Evolutionary conservation across 805 yeast species (phyloP).

Genomic region (Cyberlindnera mrakii): DNA sequence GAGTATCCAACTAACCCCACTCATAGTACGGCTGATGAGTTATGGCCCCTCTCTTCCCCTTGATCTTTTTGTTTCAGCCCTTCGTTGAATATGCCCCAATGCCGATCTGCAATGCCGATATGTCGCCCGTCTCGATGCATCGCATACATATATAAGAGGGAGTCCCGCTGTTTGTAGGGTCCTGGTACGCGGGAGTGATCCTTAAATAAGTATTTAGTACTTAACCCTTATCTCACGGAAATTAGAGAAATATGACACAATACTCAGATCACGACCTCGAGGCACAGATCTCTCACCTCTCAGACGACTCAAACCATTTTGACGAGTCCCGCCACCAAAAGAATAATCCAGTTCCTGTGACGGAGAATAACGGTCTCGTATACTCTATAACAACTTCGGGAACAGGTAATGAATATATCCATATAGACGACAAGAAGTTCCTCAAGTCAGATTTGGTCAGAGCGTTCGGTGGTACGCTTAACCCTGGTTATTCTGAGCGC

Average conservation of each 20-base stretch:
- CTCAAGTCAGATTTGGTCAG: constrained; percentile 41
- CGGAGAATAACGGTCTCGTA: constrained; percentile 7
- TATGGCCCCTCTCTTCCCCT: no score
- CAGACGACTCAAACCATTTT: constrained; percentile 10
- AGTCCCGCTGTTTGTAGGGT: no score
- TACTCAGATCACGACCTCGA: constrained; percentile 9
- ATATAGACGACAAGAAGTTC: constrained; percentile 22
- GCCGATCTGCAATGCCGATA: no score
- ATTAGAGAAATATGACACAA: not conserved
- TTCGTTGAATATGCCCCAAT: no score
- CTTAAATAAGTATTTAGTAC: no score
- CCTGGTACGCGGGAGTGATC: no score
- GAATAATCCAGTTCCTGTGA: constrained; percentile 3
- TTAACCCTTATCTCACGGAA: no score
- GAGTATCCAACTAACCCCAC: no score
- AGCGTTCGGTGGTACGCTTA: constrained; percentile 72
- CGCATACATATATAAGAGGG: no score
- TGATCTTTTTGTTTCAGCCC: no score
- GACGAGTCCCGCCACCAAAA: constrained; percentile 9
- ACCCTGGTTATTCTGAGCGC: constrained; percentile 46
- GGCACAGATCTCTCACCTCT: constrained; percentile 16
- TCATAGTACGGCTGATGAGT: no score
- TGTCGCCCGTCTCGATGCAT: no score
- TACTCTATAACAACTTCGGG: constrained; percentile 22
- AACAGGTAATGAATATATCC: constrained; percentile 20